These are phyloP conservation scores for Globisporangium perplexum DNA, from an alignment of 352 stramenopile species.

Conservation along the genomic window DNA sequence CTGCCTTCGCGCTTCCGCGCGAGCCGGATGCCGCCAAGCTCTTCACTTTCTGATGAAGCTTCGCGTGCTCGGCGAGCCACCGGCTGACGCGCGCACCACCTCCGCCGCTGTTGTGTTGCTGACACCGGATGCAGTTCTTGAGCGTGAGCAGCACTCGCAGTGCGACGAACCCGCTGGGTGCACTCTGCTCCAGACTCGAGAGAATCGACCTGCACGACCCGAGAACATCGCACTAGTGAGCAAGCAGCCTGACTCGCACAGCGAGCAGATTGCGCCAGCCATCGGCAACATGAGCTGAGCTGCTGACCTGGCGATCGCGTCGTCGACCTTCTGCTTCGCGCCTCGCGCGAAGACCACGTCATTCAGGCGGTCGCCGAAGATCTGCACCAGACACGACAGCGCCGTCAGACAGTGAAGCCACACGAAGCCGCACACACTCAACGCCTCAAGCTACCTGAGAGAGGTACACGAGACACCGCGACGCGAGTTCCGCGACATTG, in stretches of 20 bases:
- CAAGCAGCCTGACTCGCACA: neutral
- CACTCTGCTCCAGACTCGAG: slow-evolving; percentile 17
- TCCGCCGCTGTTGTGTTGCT: slow-evolving; percentile 12
- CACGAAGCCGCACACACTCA: neutral
- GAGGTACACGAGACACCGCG: slow-evolving; percentile 48
- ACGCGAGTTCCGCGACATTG: slow-evolving; percentile 34
- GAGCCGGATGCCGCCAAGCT: slow-evolving; percentile 6
- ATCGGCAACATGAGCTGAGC: neutral
- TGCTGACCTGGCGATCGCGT: slow-evolving; percentile 20
- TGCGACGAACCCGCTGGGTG: slow-evolving; percentile 20
- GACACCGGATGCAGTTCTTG: slow-evolving; percentile 53
- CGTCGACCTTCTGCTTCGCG: slow-evolving; percentile 7
- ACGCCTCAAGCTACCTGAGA: slow-evolving; percentile 37
- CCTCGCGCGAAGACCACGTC: slow-evolving; percentile 33
- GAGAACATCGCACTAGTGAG: neutral
- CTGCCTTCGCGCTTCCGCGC: neutral
- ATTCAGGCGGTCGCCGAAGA: slow-evolving; percentile 58
- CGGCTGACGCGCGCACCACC: slow-evolving; percentile 15
- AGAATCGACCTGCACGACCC: slow-evolving; percentile 17
- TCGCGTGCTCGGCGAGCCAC: slow-evolving; percentile 26
- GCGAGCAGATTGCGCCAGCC: too few species aligned
- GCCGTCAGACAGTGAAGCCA: neutral
- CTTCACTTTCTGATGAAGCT: slow-evolving; percentile 19
- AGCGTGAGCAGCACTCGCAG: slow-evolving; percentile 49
- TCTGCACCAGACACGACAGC: slow-evolving; percentile 17